phyloP scores from a whole-genome alignment of 805 yeast species.

The Zygoascus biomembranicola region DNA sequence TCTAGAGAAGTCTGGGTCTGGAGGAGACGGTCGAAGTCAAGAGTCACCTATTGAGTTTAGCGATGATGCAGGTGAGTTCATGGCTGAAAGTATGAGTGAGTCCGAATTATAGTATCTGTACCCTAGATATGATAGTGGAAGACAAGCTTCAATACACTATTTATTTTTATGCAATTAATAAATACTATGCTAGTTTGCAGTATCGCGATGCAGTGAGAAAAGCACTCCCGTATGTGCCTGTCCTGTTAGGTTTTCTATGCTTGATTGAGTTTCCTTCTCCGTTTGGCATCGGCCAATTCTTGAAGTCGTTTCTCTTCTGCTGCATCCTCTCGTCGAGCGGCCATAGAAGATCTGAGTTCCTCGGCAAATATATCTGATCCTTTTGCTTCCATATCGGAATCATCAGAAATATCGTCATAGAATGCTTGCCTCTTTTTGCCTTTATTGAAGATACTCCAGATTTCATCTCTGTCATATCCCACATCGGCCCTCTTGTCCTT shows the following conservation, averaged over 20 bases:
- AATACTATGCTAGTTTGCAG: not conserved
- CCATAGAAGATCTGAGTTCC: slow-evolving; percentile 58
- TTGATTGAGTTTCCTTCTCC: slow-evolving; percentile 4
- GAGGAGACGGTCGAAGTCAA: not conserved
- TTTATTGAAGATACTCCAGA: slow-evolving; percentile 76
- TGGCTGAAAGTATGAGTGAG: slow-evolving; percentile 21
- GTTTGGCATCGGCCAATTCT: slow-evolving; percentile 16
- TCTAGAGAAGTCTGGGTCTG: not conserved
- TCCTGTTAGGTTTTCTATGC: not conserved
- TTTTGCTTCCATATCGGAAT: slow-evolving; percentile 83
- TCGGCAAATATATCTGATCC: slow-evolving; percentile 84
- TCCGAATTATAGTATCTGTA: slow-evolving; percentile 12
- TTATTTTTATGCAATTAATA: not conserved
- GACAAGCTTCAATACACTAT: not conserved
- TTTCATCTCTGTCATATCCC: slow-evolving; percentile 69
- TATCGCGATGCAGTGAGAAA: not conserved
- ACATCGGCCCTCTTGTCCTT: not conserved
- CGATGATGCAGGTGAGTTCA: slow-evolving; percentile 9
- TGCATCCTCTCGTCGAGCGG: slow-evolving; percentile 70
- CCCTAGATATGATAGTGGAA: not conserved
- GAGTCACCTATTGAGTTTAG: not conserved
- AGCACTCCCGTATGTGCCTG: not conserved
- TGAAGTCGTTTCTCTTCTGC: slow-evolving; percentile 41
- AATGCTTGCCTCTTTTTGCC: slow-evolving; percentile 46
- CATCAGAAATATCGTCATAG: slow-evolving; percentile 40